Evolutionary conservation across 208 protist genomes (phyloP).

Genomic region (Tritrichomonas foetus): DNA sequence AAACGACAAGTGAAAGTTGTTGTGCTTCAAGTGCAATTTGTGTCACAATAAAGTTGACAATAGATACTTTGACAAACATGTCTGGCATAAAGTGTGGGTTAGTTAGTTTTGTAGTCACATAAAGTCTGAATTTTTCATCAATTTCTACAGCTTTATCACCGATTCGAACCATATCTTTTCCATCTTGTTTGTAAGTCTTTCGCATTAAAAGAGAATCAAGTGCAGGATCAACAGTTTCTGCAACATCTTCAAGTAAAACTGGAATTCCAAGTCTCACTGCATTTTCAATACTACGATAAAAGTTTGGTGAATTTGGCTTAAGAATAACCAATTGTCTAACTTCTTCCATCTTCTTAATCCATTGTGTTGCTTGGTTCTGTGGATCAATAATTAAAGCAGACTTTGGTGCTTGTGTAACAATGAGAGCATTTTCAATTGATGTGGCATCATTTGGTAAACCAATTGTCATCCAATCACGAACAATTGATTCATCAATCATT

Average conservation of each 20-base stretch:
- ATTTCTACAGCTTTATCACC: slow-evolving; percentile 17
- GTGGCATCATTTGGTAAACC: slow-evolving; percentile 84
- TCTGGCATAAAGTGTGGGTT: slow-evolving; percentile 69
- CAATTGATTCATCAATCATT: slow-evolving; percentile 81
- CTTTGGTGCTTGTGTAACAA: slow-evolving; percentile 51
- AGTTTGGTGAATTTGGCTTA: slow-evolving; percentile 66
- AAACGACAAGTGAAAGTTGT: not conserved
- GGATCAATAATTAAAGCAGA: slow-evolving; percentile 62
- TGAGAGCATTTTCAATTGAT: slow-evolving; percentile 86
- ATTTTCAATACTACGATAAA: slow-evolving; percentile 76
- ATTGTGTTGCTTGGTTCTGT: slow-evolving; percentile 58
- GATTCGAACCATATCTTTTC: not conserved
- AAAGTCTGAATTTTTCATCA: slow-evolving; percentile 63
- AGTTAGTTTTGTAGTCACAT: slow-evolving; percentile 69
- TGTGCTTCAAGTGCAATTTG: slow-evolving; percentile 28
- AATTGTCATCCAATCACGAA: slow-evolving; percentile 87
- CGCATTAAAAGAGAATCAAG: slow-evolving; percentile 74
- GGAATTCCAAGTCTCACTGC: slow-evolving; percentile 78
- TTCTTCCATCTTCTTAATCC: slow-evolving; percentile 52
- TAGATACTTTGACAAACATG: slow-evolving; percentile 27
- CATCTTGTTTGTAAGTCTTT: slow-evolving; percentile 44
- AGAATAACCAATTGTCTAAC: not conserved
- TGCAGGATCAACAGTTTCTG: slow-evolving; percentile 80
- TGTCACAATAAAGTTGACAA: slow-evolving; percentile 27
- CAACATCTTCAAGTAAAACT: slow-evolving; percentile 81